Conservation (phyloP, 371 early-diverging fungal genomes). For the Parasitella parasitica region DNA sequence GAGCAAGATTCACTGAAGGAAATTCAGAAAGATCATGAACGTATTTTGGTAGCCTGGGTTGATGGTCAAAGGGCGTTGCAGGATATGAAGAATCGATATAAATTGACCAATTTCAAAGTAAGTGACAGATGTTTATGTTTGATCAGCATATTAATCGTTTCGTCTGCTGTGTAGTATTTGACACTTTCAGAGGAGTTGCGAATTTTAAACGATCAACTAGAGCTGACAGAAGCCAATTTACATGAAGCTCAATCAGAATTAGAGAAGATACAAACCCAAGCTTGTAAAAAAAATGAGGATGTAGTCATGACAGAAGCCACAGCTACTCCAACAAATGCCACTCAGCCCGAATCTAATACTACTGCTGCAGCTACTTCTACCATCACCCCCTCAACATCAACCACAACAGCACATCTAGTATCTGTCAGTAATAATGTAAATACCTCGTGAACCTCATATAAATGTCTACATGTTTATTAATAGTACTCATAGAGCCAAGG, state of each 20-base stretch:
- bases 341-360: not conserved
- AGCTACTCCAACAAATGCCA: not conserved
- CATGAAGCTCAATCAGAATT: conserved; percentile 14
- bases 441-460: not conserved
- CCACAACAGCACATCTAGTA: not conserved
- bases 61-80: conserved; percentile 11
- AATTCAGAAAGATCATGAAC: conserved; percentile 9
- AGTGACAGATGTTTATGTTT: not conserved
- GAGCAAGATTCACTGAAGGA: conserved; percentile 17
- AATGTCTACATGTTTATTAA: not conserved
- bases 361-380: not conserved
- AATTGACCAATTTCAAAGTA: conserved; percentile 20
- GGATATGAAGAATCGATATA: conserved; percentile 10
- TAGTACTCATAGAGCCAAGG: not conserved
- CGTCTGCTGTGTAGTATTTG: conserved; percentile 8
- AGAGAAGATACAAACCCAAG: conserved; percentile 4
- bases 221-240: conserved; percentile 9
- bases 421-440: conserved; percentile 6
- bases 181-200: conserved; percentile 22
- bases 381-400: not conserved
- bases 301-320: not conserved
- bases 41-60: conserved; percentile 7
- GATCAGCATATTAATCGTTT: not conserved
- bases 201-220: conserved; percentile 11
- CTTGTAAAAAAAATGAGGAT: conserved; percentile 1